Conservation (phyloP, 2,329 filamentous ascomycete species). For the Aspergillus sp. region DNA sequence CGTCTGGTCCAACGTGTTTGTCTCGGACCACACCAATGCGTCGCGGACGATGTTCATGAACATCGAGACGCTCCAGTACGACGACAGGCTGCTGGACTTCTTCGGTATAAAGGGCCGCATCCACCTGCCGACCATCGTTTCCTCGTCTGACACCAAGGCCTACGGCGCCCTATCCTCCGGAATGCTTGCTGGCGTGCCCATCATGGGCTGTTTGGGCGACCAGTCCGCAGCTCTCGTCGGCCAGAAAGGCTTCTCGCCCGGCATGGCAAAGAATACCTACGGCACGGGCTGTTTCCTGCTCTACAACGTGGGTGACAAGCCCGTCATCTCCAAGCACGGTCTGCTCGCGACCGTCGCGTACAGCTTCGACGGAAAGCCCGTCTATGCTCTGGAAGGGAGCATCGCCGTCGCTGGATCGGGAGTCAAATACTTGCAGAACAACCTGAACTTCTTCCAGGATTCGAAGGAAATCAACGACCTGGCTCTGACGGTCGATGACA, state of each 20-base stretch:
- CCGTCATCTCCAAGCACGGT: constrained; percentile 74
- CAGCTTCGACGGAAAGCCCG: constrained; percentile 60
- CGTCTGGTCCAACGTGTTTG: constrained; percentile 56
- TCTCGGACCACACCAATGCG: constrained; percentile 80
- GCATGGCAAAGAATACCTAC: constrained; percentile 83
- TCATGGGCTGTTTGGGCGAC: constrained; percentile 74
- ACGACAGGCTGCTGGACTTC: constrained; percentile 65
- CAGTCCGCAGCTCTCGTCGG: constrained; percentile 80
- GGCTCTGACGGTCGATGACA: constrained; percentile 58
- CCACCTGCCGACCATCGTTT: constrained; percentile 67
- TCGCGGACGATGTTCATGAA: constrained; percentile 93
- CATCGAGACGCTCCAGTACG: constrained; percentile 66
- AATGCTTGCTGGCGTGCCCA: constrained; percentile 56
- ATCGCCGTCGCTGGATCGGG: constrained; percentile 74
- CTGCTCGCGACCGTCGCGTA: constrained; percentile 78
- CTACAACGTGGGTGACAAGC: constrained; percentile 77
- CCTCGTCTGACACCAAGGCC: constrained; percentile 61
- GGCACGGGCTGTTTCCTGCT: constrained; percentile 82
- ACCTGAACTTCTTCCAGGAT: constrained; percentile 51
- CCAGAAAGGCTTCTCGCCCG: constrained; percentile 72
- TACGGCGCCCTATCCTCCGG: constrained; percentile 61
- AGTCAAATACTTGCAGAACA: constrained; percentile 64
- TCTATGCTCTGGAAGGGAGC: constrained; percentile 76
- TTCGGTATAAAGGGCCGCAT: constrained; percentile 69
- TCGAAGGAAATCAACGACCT: constrained; percentile 55